Evolutionary conservation across 768 basidiomycete genomes (phyloP), one percentile per base, ranked within the genome.

Genomic region (Calocera viscosa): DNA sequence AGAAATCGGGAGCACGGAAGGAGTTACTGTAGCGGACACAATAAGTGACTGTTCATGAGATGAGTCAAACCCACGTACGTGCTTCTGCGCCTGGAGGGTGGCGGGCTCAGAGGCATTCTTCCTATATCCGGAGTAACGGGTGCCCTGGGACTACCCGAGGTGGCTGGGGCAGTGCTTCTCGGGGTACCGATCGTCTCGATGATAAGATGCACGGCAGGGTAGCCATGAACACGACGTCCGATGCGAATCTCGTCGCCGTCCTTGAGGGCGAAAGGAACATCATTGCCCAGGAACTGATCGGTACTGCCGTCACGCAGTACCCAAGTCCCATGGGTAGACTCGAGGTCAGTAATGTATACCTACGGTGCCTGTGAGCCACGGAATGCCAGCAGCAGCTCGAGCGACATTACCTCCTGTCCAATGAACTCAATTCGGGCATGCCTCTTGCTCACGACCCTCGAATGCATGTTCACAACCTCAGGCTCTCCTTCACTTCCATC

Each of bases 391-490:
- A 60, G 19, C 26, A 16, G 53, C 30, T 7, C 2, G 53, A 2
- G 11, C n/a, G n/a, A n/a, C n/a, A n/a, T n/a, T 32, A 60, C 53
- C 53, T 60, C 53, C 5, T 60, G 14, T 10, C 7, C 53, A 19
- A 22, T 60, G 53, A 60, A 60, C 53, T 60, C 26, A 22, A 60
- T 30, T 8, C 24, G 24, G 19, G 53, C 53, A 32, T 60, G 53
- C 26, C 30, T 60, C 53, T 60, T 60, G 53, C 53, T 60, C 26
- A 60, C 53, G 30, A 60, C 53, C 22, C 53, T 60, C 26, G 53
- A 60, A 32, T 60, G 53, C 24, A 60, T 26, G 30, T 26, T 60
- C 5, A 60, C 30, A 32, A 60, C 30, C 10, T 60, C 53, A 22
- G 53, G 2, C 24, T 60, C 53, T 60, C 8, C 26, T 11, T 32